Evolutionary conservation across 805 yeast genomes (phyloP).

Genomic region (Clavispora phyllophila): DNA sequence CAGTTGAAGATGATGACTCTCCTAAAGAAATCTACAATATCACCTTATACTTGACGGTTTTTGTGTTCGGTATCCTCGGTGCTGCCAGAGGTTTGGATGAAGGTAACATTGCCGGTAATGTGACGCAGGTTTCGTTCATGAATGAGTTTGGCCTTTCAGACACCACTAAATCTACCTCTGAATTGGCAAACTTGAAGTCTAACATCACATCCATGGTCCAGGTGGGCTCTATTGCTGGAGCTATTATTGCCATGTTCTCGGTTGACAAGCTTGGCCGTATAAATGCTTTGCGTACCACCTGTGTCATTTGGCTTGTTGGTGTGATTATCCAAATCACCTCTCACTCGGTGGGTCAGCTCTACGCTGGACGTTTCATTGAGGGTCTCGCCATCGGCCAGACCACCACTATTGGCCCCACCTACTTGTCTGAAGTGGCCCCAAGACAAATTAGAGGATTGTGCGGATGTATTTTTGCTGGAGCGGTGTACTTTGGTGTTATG

Average conservation of each 20-base stretch:
- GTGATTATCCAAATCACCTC: slow-evolving; percentile 47
- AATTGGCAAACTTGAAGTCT: slow-evolving; percentile 43
- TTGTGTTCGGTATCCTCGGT: slow-evolving; percentile 52
- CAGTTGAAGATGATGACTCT: slow-evolving; percentile 23
- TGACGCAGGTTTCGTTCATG: slow-evolving; percentile 40
- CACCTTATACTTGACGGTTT: slow-evolving; percentile 40
- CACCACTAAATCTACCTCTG: slow-evolving; percentile 23
- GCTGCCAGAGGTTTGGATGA: slow-evolving; percentile 57
- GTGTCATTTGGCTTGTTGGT: slow-evolving; percentile 35
- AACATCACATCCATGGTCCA: slow-evolving; percentile 58
- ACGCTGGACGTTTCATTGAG: slow-evolving; percentile 51
- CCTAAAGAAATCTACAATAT: slow-evolving; percentile 45
- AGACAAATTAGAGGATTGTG: slow-evolving; percentile 47
- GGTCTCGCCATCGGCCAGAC: slow-evolving; percentile 55
- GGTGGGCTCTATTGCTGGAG: slow-evolving; percentile 51
- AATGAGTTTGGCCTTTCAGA: slow-evolving; percentile 43
- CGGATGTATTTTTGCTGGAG: slow-evolving; percentile 51
- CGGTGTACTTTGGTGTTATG: slow-evolving; percentile 52
- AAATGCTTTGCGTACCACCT: slow-evolving; percentile 40
- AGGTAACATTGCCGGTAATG: slow-evolving; percentile 45
- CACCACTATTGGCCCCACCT: slow-evolving; percentile 49
- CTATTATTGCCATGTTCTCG: slow-evolving; percentile 43
- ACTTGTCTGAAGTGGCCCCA: slow-evolving; percentile 54
- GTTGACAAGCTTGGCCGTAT: slow-evolving; percentile 52
- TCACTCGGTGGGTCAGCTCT: slow-evolving; percentile 42